Percentiles rank a stretch among this genome's conserved stretches.
Evolutionary conservation across 1,284 basidiomycete species (phyloP).

Genomic region (Naganishia sp.): DNA sequence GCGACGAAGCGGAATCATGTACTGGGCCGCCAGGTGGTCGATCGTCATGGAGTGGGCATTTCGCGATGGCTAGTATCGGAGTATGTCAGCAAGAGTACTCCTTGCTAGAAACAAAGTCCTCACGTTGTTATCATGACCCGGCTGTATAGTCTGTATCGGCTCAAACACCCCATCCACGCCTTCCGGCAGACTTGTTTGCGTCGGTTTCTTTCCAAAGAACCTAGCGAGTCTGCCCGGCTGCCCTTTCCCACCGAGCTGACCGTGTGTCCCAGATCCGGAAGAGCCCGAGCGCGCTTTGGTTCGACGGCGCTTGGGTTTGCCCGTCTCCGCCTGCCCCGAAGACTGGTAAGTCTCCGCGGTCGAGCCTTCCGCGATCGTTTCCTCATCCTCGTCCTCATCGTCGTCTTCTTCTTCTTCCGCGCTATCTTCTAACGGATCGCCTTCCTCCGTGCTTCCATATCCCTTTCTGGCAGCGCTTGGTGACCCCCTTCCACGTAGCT

Average conservation of each 20-base stretch:
- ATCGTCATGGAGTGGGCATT: constrained; percentile 47
- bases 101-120: background rate
- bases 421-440: background rate
- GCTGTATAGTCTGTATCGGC: constrained; percentile 35
- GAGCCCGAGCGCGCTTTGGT: background rate
- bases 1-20: constrained; percentile 52
- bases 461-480: background rate
- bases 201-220: constrained; percentile 7
- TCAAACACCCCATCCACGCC: constrained; percentile 53
- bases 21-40: constrained; percentile 51
- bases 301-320: background rate
- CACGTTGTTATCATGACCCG: constrained; percentile 27
- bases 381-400: background rate
- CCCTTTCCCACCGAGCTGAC: background rate
- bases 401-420: constrained; percentile 5
- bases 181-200: constrained; percentile 41
- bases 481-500: background rate
- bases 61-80: background rate
- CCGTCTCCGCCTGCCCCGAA: constrained; percentile 17
- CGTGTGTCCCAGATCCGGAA: background rate
- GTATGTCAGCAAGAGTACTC: background rate
- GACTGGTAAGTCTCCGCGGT: constrained; percentile 16
- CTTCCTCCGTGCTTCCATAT: constrained; percentile 17
- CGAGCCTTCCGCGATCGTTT: background rate
- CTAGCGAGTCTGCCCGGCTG: background rate